Percentiles rank a stretch among this genome's conserved stretches.
phyloP scores from a whole-genome alignment of 2,329 filamentous ascomycete species.

The Clonostachys chloroleuca region DNA sequence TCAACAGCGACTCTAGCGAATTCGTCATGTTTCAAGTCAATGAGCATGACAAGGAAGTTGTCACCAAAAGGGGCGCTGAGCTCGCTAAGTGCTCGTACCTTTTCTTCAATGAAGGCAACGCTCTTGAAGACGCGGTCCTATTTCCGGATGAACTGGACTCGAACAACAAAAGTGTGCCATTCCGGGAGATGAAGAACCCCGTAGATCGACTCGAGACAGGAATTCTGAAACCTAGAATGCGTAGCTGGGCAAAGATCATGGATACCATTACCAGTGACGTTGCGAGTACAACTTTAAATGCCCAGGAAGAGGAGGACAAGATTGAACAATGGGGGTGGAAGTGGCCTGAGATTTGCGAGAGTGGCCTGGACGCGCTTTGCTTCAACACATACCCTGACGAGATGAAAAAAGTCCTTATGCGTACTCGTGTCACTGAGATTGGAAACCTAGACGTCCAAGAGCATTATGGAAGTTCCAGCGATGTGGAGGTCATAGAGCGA shows the following conservation, averaged over 20 bases:
- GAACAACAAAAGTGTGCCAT: constrained; percentile 7
- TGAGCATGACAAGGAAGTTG: neutral
- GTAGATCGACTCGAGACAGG: constrained; percentile 9
- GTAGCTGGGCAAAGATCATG: no score
- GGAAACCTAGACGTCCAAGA: neutral
- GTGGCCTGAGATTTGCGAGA: constrained; percentile 9
- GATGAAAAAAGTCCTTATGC: constrained; percentile 5
- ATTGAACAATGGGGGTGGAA: no score
- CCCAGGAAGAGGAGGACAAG: no score
- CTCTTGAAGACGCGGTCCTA: constrained; percentile 13
- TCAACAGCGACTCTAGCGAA: constrained; percentile 8
- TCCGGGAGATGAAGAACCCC: constrained; percentile 13
- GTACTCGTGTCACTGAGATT: constrained; percentile 1
- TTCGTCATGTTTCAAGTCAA: constrained; percentile 5
- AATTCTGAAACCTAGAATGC: no score
- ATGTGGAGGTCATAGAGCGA: constrained; percentile 15
- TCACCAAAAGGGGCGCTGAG: constrained; percentile 4
- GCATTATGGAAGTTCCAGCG: neutral
- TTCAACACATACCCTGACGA: neutral
- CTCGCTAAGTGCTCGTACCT: constrained; percentile 6
- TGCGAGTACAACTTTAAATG: no score
- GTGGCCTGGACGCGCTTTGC: constrained; percentile 8
- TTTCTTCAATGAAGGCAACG: constrained; percentile 17
- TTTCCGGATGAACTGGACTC: constrained; percentile 14
- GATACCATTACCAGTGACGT: no score